Percentiles rank a stretch among this genome's conserved stretches.
phyloP scores from a whole-genome alignment of 129 eudicot species.

The Saposhnikovia divaricata region DNA sequence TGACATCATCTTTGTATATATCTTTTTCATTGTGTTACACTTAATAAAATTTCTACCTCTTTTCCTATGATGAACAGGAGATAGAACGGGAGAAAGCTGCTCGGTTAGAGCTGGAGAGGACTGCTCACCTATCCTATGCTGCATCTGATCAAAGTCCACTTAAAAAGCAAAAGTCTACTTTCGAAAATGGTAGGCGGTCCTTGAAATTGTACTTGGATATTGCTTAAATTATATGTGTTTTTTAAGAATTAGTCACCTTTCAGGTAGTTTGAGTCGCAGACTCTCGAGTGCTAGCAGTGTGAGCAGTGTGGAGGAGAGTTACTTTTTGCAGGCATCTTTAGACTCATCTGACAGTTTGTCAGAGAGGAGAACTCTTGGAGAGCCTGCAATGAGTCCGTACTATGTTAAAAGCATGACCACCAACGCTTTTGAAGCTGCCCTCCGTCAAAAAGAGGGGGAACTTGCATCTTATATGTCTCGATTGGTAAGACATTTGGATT shows the following conservation, averaged over 20 bases:
- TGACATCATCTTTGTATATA: background rate
- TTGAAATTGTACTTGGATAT: background rate
- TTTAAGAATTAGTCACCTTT: slow-evolving; percentile 9
- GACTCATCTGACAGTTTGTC: slow-evolving; percentile 55
- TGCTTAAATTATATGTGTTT: background rate
- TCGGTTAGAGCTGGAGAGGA: slow-evolving; percentile 64
- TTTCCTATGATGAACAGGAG: slow-evolving; percentile 40
- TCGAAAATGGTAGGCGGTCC: slow-evolving; percentile 50
- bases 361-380: slow-evolving; percentile 57
- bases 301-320: slow-evolving; percentile 86
- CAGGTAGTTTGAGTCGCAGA: slow-evolving; percentile 68
- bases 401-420: slow-evolving; percentile 69
- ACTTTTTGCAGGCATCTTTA: slow-evolving; percentile 61
- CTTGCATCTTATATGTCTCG: slow-evolving; percentile 82
- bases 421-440: slow-evolving; percentile 64
- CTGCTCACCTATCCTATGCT: slow-evolving; percentile 42
- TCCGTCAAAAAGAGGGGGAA: slow-evolving; percentile 97
- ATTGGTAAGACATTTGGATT: slow-evolving; percentile 41
- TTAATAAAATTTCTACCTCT: slow-evolving; percentile 8
- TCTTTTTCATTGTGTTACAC: background rate
- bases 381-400: slow-evolving; percentile 41
- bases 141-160: slow-evolving; percentile 41
- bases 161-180: slow-evolving; percentile 36
- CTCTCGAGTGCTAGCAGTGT: slow-evolving; percentile 80
- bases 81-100: slow-evolving; percentile 75